Conservation (phyloP, 805 yeast species). For the Starmerella etchellsii region DNA sequence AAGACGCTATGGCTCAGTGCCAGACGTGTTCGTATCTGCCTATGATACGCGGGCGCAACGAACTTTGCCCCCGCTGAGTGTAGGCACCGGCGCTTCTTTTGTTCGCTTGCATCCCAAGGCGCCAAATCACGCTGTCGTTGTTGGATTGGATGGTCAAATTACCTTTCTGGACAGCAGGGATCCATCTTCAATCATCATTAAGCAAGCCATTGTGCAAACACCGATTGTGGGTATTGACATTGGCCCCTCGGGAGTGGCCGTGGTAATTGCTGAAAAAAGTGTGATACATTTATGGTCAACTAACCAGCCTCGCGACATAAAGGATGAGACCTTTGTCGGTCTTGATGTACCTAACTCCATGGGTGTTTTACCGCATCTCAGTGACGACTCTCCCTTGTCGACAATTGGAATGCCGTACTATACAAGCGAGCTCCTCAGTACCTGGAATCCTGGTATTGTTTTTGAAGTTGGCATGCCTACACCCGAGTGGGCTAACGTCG, state of each 20-base stretch:
- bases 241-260: constrained; percentile 61
- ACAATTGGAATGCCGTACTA: constrained; percentile 80
- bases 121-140: constrained; percentile 61
- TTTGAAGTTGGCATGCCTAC: constrained; percentile 57
- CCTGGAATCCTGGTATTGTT: constrained; percentile 47
- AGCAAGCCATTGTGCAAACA: constrained; percentile 48
- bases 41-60: constrained; percentile 65
- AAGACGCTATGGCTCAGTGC: constrained; percentile 42
- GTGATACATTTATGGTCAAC: constrained; percentile 59
- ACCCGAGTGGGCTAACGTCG: constrained; percentile 17
- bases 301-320: constrained; percentile 34
- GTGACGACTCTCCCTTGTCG: constrained; percentile 40
- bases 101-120: constrained; percentile 77
- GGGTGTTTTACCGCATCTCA: constrained; percentile 18
- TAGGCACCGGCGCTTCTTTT: constrained; percentile 79
- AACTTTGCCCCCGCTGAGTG: constrained; percentile 66
- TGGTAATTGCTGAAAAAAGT: constrained; percentile 54
- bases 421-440: constrained; percentile 55
- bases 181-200: constrained; percentile 52
- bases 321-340: constrained; percentile 21
- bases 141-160: constrained; percentile 66
- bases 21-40: constrained; percentile 73
- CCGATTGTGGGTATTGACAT: constrained; percentile 41
- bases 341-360: constrained; percentile 26
- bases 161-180: constrained; percentile 75